Percentiles rank a stretch among this genome's conserved stretches.
Conservation (phyloP, 441 rosid species). For the Erysimum cheiri region DNA sequence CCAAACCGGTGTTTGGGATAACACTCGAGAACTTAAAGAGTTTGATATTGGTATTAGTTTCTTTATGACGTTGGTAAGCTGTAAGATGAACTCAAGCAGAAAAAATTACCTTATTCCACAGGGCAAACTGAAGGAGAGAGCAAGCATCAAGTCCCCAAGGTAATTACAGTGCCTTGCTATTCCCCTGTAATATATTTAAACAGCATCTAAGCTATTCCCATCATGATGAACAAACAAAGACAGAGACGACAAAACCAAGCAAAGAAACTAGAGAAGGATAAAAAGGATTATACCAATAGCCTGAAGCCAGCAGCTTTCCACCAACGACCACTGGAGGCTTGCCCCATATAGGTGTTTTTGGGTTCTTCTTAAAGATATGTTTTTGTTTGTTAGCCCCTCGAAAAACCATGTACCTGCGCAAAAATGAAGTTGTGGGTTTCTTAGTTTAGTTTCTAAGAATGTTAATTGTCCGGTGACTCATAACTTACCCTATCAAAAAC, state of each 20-base stretch:
- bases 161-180: conserved; percentile 95
- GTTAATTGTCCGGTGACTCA: neutral
- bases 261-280: conserved; percentile 7
- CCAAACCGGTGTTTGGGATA: neutral
- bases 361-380: conserved; percentile 85
- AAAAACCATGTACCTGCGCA: conserved; percentile 75
- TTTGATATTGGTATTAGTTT: conserved; percentile 4
- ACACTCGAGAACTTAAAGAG: neutral
- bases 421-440: conserved; percentile 9
- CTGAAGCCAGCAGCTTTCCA: conserved; percentile 92
- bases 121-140: conserved; percentile 88
- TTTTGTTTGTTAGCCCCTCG: conserved; percentile 93
- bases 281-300: conserved; percentile 65
- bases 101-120: conserved; percentile 75
- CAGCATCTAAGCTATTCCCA: no score
- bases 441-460: conserved; percentile 1
- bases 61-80: conserved; percentile 4
- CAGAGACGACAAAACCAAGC: neutral
- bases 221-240: conserved; percentile 12
- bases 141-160: conserved; percentile 88
- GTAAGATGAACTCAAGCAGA: conserved; percentile 23
- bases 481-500: conserved; percentile 76
- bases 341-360: conserved; percentile 85
- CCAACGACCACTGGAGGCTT: conserved; percentile 79
- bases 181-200: conserved; percentile 61